A percentile compares a stretch with the other conserved stretches of the same genome.
Evolutionary conservation across 2,329 filamentous ascomycete species (phyloP).

Genomic region (Paecilomyces fulvus): DNA sequence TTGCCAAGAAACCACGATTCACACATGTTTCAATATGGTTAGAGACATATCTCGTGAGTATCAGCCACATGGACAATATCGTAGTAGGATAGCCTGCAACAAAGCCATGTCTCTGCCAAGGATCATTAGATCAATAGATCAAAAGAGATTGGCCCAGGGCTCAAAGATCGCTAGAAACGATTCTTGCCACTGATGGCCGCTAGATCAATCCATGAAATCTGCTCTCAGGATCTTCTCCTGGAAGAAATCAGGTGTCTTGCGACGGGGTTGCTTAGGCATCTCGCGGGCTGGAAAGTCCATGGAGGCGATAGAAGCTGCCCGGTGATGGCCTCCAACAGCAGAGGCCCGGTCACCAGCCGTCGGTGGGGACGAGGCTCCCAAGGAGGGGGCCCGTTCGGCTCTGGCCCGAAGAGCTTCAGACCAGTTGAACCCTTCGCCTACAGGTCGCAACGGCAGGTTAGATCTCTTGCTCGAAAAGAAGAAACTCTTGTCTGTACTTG

Average conservation of each 20-base stretch:
- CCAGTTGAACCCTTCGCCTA: conserved; percentile 95
- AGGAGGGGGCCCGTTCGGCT: conserved; percentile 64
- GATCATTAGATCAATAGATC: not conserved
- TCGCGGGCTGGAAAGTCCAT: conserved; percentile 48
- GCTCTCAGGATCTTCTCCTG: conserved; percentile 96
- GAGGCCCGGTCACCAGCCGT: conserved; percentile 23
- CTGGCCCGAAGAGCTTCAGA: conserved; percentile 89
- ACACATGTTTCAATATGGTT: not conserved
- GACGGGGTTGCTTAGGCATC: conserved; percentile 38
- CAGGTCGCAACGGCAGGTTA: conserved; percentile 36
- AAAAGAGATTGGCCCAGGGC: not conserved
- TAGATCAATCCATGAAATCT: conserved; percentile 82
- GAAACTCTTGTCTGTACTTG: conserved; percentile 27
- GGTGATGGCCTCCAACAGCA: conserved; percentile 38
- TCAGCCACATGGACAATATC: not conserved
- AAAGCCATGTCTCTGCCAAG: not conserved
- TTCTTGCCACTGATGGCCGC: not conserved
- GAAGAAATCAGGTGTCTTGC: conserved; percentile 79
- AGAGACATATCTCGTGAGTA: not conserved
- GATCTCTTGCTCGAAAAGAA: conserved; percentile 30
- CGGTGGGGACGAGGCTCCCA: conserved; percentile 24
- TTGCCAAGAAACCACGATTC: not conserved
- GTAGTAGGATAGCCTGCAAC: not conserved
- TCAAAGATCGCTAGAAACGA: not conserved
- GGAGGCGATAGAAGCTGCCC: conserved; percentile 38